phyloP scores from a whole-genome alignment of 768 basidiomycete genomes.

The Psilocybe tampanensis region DNA sequence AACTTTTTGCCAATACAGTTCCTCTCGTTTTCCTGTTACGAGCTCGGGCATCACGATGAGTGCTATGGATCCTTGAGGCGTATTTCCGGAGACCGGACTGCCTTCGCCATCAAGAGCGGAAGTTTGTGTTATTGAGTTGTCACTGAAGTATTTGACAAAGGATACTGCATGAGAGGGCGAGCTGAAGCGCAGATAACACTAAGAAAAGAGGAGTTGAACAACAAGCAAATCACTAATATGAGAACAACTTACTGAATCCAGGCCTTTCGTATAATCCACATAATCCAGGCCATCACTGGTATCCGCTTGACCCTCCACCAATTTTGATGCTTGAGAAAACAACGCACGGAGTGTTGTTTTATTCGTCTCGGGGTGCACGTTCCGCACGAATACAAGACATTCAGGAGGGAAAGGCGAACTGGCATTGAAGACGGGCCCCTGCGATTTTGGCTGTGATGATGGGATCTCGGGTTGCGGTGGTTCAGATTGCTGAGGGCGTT shows the following conservation, averaged over 20 bases:
- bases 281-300: slow-evolving; percentile 61
- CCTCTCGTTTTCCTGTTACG: slow-evolving; percentile 64
- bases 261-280: slow-evolving; percentile 77
- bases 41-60: slow-evolving; percentile 50
- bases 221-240: neutral
- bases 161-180: slow-evolving; percentile 46
- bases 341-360: slow-evolving; percentile 75
- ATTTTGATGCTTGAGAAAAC: slow-evolving; percentile 46
- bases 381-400: slow-evolving; percentile 72
- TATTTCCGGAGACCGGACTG: slow-evolving; percentile 11
- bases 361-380: slow-evolving; percentile 76
- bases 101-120: slow-evolving; percentile 61
- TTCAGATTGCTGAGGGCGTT: neutral
- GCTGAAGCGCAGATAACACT: slow-evolving; percentile 78
- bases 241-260: slow-evolving; percentile 55
- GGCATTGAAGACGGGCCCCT: slow-evolving; percentile 11
- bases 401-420: slow-evolving; percentile 56
- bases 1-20: slow-evolving; percentile 79
- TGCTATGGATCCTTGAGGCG: neutral
- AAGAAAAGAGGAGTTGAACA: neutral
- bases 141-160: slow-evolving; percentile 48
- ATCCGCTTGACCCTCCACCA: neutral
- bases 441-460: neutral
- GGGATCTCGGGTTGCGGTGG: neutral
- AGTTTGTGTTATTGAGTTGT: slow-evolving; percentile 40